Evolutionary conservation across 306 rosid genomes (phyloP).

Genomic region (Dryas alaskensis): DNA sequence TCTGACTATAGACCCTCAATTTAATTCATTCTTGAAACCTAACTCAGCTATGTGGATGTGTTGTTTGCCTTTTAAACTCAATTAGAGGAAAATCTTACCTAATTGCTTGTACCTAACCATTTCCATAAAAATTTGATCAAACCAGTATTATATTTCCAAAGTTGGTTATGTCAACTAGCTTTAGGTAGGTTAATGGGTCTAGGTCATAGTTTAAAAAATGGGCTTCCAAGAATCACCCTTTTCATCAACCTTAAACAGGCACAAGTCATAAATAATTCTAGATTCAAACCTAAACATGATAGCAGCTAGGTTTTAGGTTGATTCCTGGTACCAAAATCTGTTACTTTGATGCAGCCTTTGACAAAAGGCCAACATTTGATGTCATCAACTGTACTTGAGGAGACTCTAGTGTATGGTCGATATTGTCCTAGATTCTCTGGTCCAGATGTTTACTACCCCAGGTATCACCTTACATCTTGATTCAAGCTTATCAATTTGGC

Average conservation of each 20-base stretch:
- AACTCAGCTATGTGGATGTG: not conserved
- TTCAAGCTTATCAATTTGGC: not conserved
- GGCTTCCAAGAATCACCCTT: not conserved
- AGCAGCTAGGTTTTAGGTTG: not conserved
- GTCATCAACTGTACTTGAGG: not conserved
- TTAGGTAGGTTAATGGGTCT: not conserved
- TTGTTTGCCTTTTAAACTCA: not conserved
- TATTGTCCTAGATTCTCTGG: not conserved
- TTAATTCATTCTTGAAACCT: not conserved
- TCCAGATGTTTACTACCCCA: not conserved
- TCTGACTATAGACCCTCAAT: not conserved
- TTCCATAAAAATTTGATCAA: not conserved
- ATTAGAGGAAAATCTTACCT: not conserved
- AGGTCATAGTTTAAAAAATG: not conserved
- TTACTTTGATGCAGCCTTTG: not conserved
- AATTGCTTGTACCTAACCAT: not conserved
- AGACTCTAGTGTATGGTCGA: not conserved
- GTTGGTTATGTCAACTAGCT: not conserved
- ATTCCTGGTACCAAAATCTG: not conserved
- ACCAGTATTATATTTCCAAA: not conserved
- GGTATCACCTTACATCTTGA: not conserved
- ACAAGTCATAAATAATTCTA: not conserved
- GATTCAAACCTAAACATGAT: not conserved
- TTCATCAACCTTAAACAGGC: not conserved
- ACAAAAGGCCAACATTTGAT: not conserved